Conservation (phyloP, 1,284 basidiomycete genomes). For the Tylopilus orsonianus region DNA sequence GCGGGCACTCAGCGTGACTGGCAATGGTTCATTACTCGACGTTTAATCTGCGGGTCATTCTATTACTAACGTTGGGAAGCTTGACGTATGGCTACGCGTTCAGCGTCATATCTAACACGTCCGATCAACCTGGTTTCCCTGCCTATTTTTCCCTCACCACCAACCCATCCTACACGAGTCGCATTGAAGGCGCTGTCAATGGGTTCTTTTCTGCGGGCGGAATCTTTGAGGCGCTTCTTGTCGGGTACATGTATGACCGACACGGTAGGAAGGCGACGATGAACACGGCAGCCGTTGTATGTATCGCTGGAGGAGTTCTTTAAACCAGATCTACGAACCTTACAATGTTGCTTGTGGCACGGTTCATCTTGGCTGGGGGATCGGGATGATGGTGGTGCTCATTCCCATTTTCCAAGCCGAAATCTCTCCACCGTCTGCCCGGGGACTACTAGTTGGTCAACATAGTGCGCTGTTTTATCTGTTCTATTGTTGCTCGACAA, state of each 20-base stretch:
- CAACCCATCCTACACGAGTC: constrained; percentile 1
- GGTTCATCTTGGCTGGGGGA: constrained; percentile 18
- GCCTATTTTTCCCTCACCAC: constrained; percentile 8
- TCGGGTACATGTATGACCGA: constrained; percentile 11
- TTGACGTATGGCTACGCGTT: constrained; percentile 16
- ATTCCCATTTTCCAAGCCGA: constrained; percentile 20
- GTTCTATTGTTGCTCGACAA: background rate
- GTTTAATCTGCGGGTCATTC: constrained; percentile 8
- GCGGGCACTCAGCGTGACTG: no score
- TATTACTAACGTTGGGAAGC: constrained; percentile 15
- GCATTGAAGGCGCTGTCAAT: constrained; percentile 15
- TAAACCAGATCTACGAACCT: constrained; percentile 6
- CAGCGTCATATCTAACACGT: constrained; percentile 14
- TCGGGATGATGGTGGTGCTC: constrained; percentile 18
- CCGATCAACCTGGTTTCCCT: constrained; percentile 15
- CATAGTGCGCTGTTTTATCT: constrained; percentile 6
- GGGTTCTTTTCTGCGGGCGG: constrained; percentile 12
- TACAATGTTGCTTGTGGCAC: constrained; percentile 10
- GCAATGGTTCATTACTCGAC: constrained; percentile 1
- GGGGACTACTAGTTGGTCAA: constrained; percentile 17
- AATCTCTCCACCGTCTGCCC: constrained; percentile 3
- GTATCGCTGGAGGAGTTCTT: background rate
- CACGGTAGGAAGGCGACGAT: constrained; percentile 14
- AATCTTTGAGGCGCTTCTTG: constrained; percentile 7
- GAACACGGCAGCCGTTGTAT: constrained; percentile 7